phyloP scores from a whole-genome alignment of 2,329 filamentous ascomycete species.

The Magnaporthiopsis incrustans region DNA sequence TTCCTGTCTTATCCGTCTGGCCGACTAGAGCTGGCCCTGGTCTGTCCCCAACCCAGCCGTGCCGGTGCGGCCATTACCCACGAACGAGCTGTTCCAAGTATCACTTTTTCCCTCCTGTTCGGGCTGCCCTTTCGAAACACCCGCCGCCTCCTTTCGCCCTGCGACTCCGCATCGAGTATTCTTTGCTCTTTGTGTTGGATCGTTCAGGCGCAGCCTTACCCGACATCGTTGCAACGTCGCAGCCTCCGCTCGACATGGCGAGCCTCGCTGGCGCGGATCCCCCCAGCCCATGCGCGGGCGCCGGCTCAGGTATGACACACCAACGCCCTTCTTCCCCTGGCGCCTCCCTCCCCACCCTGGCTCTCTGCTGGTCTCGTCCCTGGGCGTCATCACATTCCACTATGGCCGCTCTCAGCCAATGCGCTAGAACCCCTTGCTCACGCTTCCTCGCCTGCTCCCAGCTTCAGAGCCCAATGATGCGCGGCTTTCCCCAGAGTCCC shows the following conservation, averaged over 20 bases:
- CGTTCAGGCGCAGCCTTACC: not conserved
- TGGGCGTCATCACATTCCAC: not conserved
- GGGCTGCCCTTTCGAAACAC: not conserved
- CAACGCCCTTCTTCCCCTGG: not conserved
- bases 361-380: not conserved
- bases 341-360: not conserved
- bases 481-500: constrained; percentile 9
- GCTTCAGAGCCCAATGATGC: not conserved
- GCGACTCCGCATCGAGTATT: not conserved
- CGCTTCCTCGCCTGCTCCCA: not conserved
- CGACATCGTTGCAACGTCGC: not conserved
- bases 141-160: not conserved
- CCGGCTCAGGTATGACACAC: not conserved
- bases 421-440: not conserved
- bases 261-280: not conserved
- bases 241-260: not conserved
- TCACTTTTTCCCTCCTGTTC: not conserved
- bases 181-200: not conserved
- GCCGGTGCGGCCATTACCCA: not conserved
- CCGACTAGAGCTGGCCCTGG: not conserved
- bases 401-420: not conserved
- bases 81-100: not conserved
- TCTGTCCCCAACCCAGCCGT: not conserved
- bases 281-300: not conserved
- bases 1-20: not conserved